Conservation (phyloP, 495 filamentous ascomycete species). For the Jackrogersella minutella region DNA sequence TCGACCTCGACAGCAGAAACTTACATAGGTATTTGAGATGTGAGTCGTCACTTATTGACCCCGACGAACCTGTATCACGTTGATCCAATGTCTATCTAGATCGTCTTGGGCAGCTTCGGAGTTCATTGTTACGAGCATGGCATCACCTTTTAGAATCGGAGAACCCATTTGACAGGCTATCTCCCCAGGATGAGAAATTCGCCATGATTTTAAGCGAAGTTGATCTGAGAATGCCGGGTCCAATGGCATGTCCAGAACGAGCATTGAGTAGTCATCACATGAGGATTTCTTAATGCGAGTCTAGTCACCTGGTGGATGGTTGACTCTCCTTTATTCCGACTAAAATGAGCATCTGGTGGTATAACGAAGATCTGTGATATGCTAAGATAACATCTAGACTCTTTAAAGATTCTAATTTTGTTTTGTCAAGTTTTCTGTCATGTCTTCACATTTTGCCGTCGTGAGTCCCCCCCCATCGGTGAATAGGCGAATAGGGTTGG, state of each 20-base stretch:
- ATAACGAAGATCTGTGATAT: conserved; percentile 32
- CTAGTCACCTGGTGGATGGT: conserved; percentile 34
- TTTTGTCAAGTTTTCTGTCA: conserved; percentile 23
- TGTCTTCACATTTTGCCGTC: conserved; percentile 28
- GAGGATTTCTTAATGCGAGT: conserved; percentile 42
- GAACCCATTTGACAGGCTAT: neutral
- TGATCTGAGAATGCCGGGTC: conserved; percentile 13
- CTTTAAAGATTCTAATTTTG: conserved; percentile 38
- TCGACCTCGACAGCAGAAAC: conserved; percentile 2
- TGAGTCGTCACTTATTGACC: conserved; percentile 30
- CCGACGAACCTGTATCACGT: conserved; percentile 23
- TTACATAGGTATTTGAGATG: conserved; percentile 11
- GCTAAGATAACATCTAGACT: conserved; percentile 20
- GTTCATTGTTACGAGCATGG: conserved; percentile 19
- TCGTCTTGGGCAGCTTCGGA: conserved; percentile 23
- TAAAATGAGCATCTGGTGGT: conserved; percentile 30
- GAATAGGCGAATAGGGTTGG: conserved; percentile 39
- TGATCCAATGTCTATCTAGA: conserved; percentile 18
- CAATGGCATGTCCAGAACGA: conserved; percentile 36
- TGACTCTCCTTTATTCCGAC: conserved; percentile 40
- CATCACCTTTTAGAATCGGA: conserved; percentile 24
- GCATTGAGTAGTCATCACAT: conserved; percentile 34
- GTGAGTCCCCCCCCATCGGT: conserved; percentile 18
- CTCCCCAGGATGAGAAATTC: conserved; percentile 9
- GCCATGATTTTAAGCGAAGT: conserved; percentile 35